phyloP scores from a whole-genome alignment of 225 moss, liverwort and hornwort species.

The Climacium dendroides region DNA sequence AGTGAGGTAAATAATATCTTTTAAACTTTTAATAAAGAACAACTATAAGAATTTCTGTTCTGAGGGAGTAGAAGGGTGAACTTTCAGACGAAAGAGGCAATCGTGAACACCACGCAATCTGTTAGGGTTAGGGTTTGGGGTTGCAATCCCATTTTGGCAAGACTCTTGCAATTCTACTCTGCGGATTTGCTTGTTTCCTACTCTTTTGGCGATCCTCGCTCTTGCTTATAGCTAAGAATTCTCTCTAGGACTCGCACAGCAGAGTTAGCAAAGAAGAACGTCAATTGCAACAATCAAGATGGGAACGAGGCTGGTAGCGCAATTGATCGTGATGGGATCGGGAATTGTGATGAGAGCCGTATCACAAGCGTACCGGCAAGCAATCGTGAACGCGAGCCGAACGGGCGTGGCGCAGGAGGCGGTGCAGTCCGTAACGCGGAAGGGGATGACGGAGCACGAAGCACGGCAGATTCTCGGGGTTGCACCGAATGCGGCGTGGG shows the following conservation, averaged over 20 bases:
- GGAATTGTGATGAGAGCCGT: slow-evolving; percentile 67
- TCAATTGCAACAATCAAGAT: not conserved
- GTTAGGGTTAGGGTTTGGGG: not conserved
- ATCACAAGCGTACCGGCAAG: slow-evolving; percentile 87
- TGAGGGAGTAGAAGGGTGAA: too few relatives aligned
- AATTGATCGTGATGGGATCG: slow-evolving; percentile 67
- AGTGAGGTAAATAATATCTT: too few relatives aligned
- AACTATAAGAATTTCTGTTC: too few relatives aligned
- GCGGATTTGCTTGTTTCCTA: not conserved
- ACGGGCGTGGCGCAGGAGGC: slow-evolving; percentile 89
- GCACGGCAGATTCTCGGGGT: slow-evolving; percentile 89
- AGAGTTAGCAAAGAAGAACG: not conserved
- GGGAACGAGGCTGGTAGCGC: slow-evolving; percentile 69
- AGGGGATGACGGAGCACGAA: slow-evolving; percentile 74
- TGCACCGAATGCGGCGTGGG: slow-evolving; percentile 55
- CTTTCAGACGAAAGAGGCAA: not conserved
- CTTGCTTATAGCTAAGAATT: not conserved
- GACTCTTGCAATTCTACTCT: not conserved
- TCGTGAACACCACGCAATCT: not conserved
- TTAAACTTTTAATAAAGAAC: too few relatives aligned
- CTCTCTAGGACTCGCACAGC: not conserved
- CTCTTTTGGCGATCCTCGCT: not conserved
- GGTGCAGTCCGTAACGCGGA: slow-evolving; percentile 46
- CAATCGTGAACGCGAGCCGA: slow-evolving; percentile 67
- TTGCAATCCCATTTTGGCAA: too few relatives aligned